Evolutionary conservation across 2,329 filamentous ascomycete genomes (phyloP).

Genomic region (Thermomyces lanuginosus): DNA sequence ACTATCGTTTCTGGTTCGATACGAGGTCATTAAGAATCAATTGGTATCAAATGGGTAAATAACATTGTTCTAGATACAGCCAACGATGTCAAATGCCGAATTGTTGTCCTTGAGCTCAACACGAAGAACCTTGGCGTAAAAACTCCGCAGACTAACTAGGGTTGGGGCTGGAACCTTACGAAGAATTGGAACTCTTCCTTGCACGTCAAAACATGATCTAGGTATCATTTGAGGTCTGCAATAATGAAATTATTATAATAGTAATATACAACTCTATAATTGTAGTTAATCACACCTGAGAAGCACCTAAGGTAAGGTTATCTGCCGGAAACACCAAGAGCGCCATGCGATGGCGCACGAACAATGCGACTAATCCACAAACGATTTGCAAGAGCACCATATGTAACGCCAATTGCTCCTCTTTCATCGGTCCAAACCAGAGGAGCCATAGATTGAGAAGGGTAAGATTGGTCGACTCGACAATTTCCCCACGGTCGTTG

Average conservation of each 20-base stretch:
- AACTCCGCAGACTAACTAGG: too few relatives aligned
- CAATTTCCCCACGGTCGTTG: slow-evolving; percentile 52
- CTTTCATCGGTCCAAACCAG: slow-evolving; percentile 79
- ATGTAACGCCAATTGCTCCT: slow-evolving; percentile 67
- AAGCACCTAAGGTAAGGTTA: slow-evolving; percentile 35
- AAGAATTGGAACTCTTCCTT: too few relatives aligned
- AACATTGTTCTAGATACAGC: too few relatives aligned
- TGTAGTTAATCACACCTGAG: slow-evolving; percentile 3
- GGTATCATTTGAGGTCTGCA: too few relatives aligned
- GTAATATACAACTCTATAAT: background rate
- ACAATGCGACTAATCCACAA: slow-evolving; percentile 65
- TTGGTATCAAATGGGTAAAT: too few relatives aligned
- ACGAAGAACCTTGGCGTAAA: too few relatives aligned
- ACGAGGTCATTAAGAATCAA: background rate
- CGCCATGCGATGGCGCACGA: slow-evolving; percentile 72
- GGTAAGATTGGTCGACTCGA: slow-evolving; percentile 77
- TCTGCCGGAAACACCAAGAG: slow-evolving; percentile 80
- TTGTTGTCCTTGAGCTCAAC: too few relatives aligned
- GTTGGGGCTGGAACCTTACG: too few relatives aligned
- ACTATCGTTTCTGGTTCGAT: background rate
- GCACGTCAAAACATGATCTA: too few relatives aligned
- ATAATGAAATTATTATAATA: background rate
- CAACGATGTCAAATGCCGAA: too few relatives aligned
- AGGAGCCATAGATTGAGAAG: slow-evolving; percentile 92
- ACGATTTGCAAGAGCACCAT: slow-evolving; percentile 61